Evolutionary conservation across 2,329 filamentous ascomycete species (phyloP), one percentile per base, ranked within the genome.

Genomic region (Fusarium incarnatum): DNA sequence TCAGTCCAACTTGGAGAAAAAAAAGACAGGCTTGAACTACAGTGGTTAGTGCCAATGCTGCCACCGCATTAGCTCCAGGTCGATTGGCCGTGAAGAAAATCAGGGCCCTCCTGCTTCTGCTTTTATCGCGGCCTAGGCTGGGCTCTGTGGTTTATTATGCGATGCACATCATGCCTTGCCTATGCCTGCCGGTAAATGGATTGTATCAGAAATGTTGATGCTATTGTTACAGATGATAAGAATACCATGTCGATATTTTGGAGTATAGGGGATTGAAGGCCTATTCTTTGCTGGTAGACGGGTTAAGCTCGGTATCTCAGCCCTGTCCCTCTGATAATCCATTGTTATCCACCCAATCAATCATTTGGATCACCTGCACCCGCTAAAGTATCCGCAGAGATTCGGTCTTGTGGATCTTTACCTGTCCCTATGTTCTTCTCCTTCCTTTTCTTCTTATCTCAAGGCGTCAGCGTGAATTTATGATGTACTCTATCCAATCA

Each of bases 1-100:
- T 70, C 67, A 63, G 56, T 46, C 9, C 34, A 37, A 37, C 34
- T 18, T 37, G 32, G 32, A 37, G 32, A 28, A 13, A 37, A 37
- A 34, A 34, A 37, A n/a, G 32, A n/a, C 9, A 37, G 32, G 32
- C 32, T 37, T 37, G 34, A 18, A 37, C 34, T 11, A 37, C 34
- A 37, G 6, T 37, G 18, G 34, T 57, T 71, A 71, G 69, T 61
- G 68, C 40, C 49, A 60, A 47, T 67, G 62, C 57, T 64, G 65
- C 54, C 57, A 68, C 64, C 60, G 57, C 57, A 64, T 70, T 70
- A 71, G 69, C 65, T 54, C 30, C 67, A 71, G 67, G 63, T 68
- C 62, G 44, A 71, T 64, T 70, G 67, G 62, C 53, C 57, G 67
- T 67, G 67, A 54, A 58, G 48, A 47, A 58, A 59, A 48, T 22